Percentiles rank a stretch among this genome's conserved stretches.
These are phyloP conservation scores for Pseudoneurospora amorphoporcata DNA, from an alignment of 495 filamentous ascomycete species.

Conservation along the genomic window DNA sequence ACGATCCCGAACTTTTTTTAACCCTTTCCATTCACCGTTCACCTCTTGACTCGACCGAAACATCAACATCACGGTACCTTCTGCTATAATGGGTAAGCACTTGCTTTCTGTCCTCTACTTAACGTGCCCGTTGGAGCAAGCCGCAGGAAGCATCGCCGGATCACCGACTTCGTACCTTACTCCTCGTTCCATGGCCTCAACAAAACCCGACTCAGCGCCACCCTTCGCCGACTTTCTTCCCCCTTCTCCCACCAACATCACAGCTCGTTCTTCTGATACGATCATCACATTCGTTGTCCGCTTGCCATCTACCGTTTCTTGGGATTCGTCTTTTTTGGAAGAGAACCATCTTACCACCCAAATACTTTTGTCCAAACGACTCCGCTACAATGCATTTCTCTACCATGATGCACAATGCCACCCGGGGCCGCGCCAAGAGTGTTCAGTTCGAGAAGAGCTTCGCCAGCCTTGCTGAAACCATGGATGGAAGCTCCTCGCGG, in stretches of 20 bases:
- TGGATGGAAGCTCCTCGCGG: conserved; percentile 9
- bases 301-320: conserved; percentile 27
- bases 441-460: conserved; percentile 34
- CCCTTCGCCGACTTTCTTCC: neutral
- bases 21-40: neutral
- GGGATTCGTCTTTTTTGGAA: conserved; percentile 20
- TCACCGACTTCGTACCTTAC: conserved; percentile 14
- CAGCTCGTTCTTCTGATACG: conserved; percentile 11
- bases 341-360: conserved; percentile 22
- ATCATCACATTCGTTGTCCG: conserved; percentile 12
- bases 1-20: neutral
- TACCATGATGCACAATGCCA: conserved; percentile 33
- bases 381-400: conserved; percentile 28
- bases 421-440: conserved; percentile 32
- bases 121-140: conserved; percentile 18
- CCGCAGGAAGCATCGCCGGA: conserved; percentile 20
- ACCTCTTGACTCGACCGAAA: neutral
- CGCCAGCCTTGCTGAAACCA: conserved; percentile 13
- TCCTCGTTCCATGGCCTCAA: neutral
- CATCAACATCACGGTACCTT: conserved; percentile 1
- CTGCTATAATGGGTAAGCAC: conserved; percentile 41
- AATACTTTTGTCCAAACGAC: conserved; percentile 23
- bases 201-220: conserved; percentile 7
- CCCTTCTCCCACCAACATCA: conserved; percentile 8
- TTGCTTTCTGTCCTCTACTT: conserved; percentile 21